Base-by-base conservation (phyloP, 2,329 filamentous ascomycete genomes). In the Huntiella decipiens region DNA sequence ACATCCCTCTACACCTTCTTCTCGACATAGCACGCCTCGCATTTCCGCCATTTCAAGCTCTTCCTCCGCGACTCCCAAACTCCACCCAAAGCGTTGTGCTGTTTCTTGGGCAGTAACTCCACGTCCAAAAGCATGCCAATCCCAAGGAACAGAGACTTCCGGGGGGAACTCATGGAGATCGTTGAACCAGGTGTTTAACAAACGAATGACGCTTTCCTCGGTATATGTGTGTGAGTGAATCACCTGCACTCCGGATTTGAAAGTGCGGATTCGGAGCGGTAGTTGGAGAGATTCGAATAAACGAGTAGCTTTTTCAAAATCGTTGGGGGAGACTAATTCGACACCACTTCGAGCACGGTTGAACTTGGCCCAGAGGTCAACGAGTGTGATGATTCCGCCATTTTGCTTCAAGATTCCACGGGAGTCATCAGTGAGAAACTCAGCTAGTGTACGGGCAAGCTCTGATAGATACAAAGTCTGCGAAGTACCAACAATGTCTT, bases 21-120 rank as follows among this genome's bases (percentile, higher is more conserved):
- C 91, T 41, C 91, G 78, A 59, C 88, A 96, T 15, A 98, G 60
- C 2, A 77, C 75, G 0, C 91, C 91, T 47, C 73, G 76, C 59
- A 96, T 88, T 60, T 98, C 91, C 0, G 87, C 87, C 88, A 98
- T 95, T 58, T 95, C 83, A 10, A 98, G 68, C 63, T 98, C 91
- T 59, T 96, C 91, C 50, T 81, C 82, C 1, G 91, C 91, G 16
- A 98, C 88, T 6, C 91, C 91, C 5, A 98, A 80, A 58, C 91
- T 96, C 91, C 91, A 98, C 4, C 87, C 84, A 61, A 98, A 98
- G 43, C 76, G 70, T 60, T 92, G 83, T 0, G 91, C 91, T 0
- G 77, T 75, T 56, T 96, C 87, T 57, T 91, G 83, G 1, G 86
- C 85, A 11, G 86, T 95, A 22, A 96, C 78, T 7, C 91, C 86